Evolutionary conservation across 2,329 filamentous ascomycete species (phyloP).

Genomic region (Xylariaceae sp.): DNA sequence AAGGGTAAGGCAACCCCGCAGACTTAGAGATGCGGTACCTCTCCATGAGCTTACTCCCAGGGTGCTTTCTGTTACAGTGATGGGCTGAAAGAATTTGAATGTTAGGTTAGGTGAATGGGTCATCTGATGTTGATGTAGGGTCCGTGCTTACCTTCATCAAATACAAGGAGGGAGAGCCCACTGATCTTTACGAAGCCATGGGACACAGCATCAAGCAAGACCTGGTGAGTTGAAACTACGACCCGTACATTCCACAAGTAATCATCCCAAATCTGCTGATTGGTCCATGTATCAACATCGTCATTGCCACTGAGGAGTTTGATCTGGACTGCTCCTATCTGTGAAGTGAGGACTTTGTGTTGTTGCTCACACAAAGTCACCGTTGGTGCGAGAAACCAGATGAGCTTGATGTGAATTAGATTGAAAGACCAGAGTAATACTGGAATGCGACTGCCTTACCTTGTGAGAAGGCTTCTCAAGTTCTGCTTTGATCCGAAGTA

Average conservation of each 20-base stretch:
- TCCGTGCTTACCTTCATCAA: conserved; percentile 68
- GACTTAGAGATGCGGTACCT: conserved; percentile 58
- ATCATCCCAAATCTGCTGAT: conserved; percentile 61
- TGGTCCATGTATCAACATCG: conserved; percentile 69
- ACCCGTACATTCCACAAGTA: conserved; percentile 62
- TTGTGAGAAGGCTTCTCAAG: conserved; percentile 54
- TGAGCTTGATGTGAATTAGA: conserved; percentile 38
- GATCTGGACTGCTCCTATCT: conserved; percentile 57
- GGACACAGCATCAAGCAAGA: conserved; percentile 68
- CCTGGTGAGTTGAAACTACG: conserved; percentile 74
- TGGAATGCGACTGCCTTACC: conserved; percentile 35
- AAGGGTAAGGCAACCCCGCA: conserved; percentile 46
- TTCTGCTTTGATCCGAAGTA: conserved; percentile 64
- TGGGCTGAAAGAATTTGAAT: conserved; percentile 53
- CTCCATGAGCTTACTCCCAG: conserved; percentile 67
- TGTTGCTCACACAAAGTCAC: conserved; percentile 66
- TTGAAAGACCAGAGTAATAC: background rate
- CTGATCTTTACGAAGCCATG: conserved; percentile 70
- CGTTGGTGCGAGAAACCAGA: conserved; percentile 74
- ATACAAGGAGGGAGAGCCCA: conserved; percentile 64
- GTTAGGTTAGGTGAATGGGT: conserved; percentile 12
- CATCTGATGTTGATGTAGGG: background rate
- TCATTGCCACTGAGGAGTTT: conserved; percentile 65
- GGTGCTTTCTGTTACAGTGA: conserved; percentile 62
- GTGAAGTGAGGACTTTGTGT: conserved; percentile 51